Percentiles rank a stretch among this genome's conserved stretches.
phyloP scores from a whole-genome alignment of 169 alveolate genomes.

The Plasmodium sp. region DNA sequence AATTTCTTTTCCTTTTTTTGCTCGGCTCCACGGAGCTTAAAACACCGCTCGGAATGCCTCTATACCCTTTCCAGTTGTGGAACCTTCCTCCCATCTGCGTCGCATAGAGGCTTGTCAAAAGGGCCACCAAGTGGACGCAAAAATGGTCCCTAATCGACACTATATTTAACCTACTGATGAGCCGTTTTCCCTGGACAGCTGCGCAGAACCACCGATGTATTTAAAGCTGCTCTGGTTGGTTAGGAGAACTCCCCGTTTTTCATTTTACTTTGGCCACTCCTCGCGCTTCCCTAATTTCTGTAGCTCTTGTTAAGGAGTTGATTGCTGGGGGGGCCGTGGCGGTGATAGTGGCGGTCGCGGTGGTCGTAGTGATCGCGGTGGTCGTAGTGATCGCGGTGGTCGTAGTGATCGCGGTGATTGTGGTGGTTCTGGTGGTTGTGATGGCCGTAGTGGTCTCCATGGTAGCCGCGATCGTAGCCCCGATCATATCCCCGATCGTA shows the following conservation, averaged over 20 bases:
- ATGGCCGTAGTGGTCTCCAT: not conserved
- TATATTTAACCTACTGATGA: no score
- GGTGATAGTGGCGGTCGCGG: not conserved
- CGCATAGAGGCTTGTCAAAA: not conserved
- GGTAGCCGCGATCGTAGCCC: not conserved
- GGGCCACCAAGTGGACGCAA: not conserved
- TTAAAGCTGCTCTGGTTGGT: no score
- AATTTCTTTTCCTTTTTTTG: not conserved
- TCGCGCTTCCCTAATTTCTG: not conserved
- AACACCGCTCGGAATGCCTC: not conserved
- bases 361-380: not conserved
- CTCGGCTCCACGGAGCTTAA: not conserved
- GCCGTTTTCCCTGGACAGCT: no score
- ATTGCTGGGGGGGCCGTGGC: not conserved
- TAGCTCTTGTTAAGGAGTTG: slow-evolving; percentile 17
- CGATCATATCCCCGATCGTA: not conserved
- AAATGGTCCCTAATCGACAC: not conserved
- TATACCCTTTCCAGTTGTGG: not conserved
- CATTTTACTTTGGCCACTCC: not conserved
- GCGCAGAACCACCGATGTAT: no score
- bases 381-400: not conserved
- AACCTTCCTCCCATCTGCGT: not conserved
- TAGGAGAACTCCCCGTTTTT: no score
- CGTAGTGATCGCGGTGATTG: no score
- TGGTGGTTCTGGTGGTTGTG: not conserved